These are phyloP conservation scores for Colletotrichum paranaense DNA, from an alignment of 2,329 filamentous ascomycete genomes.

Conservation along the genomic window DNA sequence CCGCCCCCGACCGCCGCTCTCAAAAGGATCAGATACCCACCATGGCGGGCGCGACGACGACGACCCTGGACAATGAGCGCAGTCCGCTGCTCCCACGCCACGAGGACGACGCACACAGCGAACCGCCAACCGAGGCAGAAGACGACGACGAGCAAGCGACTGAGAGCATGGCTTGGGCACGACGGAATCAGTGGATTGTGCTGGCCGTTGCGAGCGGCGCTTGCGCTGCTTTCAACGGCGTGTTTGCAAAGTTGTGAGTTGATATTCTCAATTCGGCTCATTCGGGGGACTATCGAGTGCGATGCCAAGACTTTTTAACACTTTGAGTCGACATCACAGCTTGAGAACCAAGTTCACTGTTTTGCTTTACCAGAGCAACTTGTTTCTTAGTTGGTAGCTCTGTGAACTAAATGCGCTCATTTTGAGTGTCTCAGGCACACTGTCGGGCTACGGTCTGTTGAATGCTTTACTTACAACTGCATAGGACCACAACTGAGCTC, in stretches of 20 bases:
- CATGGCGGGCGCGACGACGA: constrained; percentile 37
- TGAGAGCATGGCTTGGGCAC: constrained; percentile 40
- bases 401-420: background rate
- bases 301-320: background rate
- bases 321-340: background rate
- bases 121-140: constrained; percentile 12
- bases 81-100: constrained; percentile 38
- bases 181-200: constrained; percentile 68
- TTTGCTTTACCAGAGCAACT: background rate
- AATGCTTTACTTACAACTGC: constrained; percentile 18
- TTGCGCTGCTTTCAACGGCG: constrained; percentile 84
- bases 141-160: background rate
- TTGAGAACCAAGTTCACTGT: background rate
- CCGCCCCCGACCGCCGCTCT: constrained; percentile 10
- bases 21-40: constrained; percentile 34
- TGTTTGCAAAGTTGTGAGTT: constrained; percentile 83
- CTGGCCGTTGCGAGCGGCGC: constrained; percentile 79
- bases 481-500: constrained; percentile 66
- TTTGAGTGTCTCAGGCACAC: background rate
- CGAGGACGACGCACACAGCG: constrained; percentile 23
- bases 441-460: background rate
- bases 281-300: background rate
- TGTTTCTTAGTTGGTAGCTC: background rate
- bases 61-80: constrained; percentile 37
- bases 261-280: background rate